phyloP scores from a whole-genome alignment of 2,329 filamentous ascomycete species.

The Aspergillus piperis region DNA sequence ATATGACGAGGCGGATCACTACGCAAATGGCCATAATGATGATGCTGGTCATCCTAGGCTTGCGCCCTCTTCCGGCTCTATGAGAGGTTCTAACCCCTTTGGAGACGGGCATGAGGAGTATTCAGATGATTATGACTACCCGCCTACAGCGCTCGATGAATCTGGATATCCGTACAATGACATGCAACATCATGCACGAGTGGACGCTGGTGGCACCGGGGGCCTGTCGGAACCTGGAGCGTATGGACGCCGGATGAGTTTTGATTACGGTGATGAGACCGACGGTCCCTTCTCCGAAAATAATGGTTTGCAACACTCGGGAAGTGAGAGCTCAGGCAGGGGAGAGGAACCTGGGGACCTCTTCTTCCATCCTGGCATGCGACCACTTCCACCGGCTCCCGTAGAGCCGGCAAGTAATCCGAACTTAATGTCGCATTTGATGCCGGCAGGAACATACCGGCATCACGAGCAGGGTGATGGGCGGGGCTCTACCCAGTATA shows the following conservation, averaged over 20 bases:
- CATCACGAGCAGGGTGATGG: slow-evolving; percentile 49
- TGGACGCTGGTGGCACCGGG: slow-evolving; percentile 89
- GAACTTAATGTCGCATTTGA: slow-evolving; percentile 48
- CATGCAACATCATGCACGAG: slow-evolving; percentile 63
- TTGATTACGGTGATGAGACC: slow-evolving; percentile 86
- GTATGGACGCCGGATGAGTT: slow-evolving; percentile 71
- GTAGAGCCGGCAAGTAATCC: slow-evolving; percentile 54
- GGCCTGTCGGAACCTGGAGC: slow-evolving; percentile 75
- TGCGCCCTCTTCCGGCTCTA: slow-evolving; percentile 27
- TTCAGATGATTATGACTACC: slow-evolving; percentile 39
- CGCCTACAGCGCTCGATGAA: slow-evolving; percentile 48
- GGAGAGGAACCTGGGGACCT: slow-evolving; percentile 85
- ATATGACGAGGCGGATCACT: slow-evolving; percentile 54
- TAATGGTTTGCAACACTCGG: slow-evolving; percentile 47
- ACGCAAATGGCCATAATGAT: slow-evolving; percentile 23
- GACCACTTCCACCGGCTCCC: slow-evolving; percentile 65
- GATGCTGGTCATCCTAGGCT: slow-evolving; percentile 19
- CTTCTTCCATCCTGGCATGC: slow-evolving; percentile 87
- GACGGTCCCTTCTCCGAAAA: slow-evolving; percentile 65
- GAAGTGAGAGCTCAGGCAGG: slow-evolving; percentile 65
- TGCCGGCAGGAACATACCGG: slow-evolving; percentile 62
- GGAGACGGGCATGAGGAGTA: slow-evolving; percentile 29
- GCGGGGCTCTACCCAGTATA: slow-evolving; percentile 39
- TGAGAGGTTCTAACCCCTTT: slow-evolving; percentile 31
- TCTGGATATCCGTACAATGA: slow-evolving; percentile 60